Evolutionary conservation across 2,329 filamentous ascomycete genomes (phyloP).

Genomic region (Verticillium nonalfalfae): DNA sequence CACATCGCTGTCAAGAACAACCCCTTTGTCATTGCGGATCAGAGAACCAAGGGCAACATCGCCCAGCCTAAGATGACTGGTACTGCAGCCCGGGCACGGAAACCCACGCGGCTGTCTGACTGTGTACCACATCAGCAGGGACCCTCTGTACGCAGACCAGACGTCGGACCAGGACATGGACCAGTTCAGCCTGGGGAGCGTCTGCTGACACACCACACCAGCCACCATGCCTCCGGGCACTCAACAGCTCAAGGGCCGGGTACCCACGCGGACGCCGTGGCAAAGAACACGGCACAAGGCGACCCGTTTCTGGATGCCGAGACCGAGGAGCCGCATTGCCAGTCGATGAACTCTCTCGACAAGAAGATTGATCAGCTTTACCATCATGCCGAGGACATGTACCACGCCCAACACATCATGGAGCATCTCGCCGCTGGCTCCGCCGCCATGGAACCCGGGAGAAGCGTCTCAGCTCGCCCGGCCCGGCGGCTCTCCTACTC

Average conservation of each 20-base stretch:
- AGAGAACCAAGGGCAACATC: conserved; percentile 11
- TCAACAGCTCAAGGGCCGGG: not conserved
- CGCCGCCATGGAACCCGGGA: not conserved
- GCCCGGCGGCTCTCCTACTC: not conserved
- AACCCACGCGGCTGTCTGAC: conserved; percentile 18
- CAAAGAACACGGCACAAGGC: not conserved
- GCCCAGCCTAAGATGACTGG: conserved; percentile 15
- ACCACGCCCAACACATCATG: conserved; percentile 24
- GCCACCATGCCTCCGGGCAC: not conserved
- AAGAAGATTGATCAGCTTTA: conserved; percentile 22
- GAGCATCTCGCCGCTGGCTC: conserved; percentile 23
- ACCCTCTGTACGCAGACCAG: conserved; percentile 9
- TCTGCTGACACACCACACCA: not conserved
- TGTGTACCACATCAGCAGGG: conserved; percentile 17
- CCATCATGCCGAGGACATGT: conserved; percentile 25
- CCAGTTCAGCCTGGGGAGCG: not conserved
- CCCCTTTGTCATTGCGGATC: conserved; percentile 25
- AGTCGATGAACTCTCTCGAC: conserved; percentile 9
- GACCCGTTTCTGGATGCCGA: not conserved
- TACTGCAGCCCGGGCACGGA: conserved; percentile 12
- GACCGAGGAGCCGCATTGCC: not conserved
- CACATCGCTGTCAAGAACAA: conserved; percentile 18
- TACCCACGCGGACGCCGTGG: not conserved
- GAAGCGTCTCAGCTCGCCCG: not conserved
- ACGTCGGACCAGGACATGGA: not conserved